Conservation (phyloP, 2,329 filamentous ascomycete species). For the Cryphonectria japonica region DNA sequence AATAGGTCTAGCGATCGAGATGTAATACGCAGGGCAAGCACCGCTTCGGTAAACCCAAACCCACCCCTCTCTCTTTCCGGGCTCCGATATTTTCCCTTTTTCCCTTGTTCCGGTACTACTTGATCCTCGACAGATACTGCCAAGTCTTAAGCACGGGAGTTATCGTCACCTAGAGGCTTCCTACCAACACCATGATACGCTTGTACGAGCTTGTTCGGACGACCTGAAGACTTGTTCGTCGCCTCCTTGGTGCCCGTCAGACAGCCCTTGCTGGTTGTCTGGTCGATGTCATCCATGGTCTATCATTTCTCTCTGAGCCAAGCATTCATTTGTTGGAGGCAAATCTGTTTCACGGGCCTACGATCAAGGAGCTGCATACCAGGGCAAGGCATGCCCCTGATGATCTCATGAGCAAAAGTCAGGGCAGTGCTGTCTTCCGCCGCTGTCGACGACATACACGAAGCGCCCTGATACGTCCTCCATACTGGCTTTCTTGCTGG, state of each 20-base stretch:
- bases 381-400: background rate
- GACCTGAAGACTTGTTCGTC: background rate
- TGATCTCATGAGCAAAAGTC: background rate
- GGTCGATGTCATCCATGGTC: background rate
- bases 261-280: background rate
- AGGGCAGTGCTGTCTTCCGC: background rate
- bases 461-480: conserved; percentile 7
- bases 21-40: background rate
- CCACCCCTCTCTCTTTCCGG: background rate
- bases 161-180: background rate
- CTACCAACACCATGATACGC: background rate
- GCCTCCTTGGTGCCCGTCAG: background rate
- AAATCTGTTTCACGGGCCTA: background rate
- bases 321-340: background rate
- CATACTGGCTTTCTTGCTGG: background rate
- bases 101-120: background rate
- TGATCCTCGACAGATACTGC: background rate
- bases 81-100: background rate
- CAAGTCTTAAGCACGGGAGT: background rate
- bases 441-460: background rate
- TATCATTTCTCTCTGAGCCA: background rate
- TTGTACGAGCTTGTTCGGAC: background rate
- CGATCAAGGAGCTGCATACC: background rate
- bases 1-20: background rate
- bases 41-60: background rate